These are phyloP conservation scores for Leptodermis oblonga DNA, from an alignment of 257 asterid genomes.

Conservation along the genomic window DNA sequence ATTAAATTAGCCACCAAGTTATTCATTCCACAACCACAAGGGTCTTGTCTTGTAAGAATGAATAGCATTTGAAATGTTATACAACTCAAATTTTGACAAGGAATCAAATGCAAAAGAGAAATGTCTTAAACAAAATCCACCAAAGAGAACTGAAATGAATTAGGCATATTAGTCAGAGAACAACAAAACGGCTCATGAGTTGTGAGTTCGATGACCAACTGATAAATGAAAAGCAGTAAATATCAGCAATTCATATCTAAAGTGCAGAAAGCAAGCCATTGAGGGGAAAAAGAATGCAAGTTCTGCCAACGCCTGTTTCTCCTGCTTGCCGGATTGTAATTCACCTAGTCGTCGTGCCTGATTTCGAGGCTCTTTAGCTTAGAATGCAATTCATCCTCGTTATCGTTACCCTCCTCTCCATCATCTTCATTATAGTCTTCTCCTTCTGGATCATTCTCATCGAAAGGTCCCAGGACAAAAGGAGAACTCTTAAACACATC, in stretches of 20 bases:
- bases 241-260: background rate
- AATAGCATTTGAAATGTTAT: background rate
- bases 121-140: background rate
- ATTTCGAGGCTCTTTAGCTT: slow-evolving; percentile 79
- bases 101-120: background rate
- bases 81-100: background rate
- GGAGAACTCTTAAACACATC: slow-evolving; percentile 63
- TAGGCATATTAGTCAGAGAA: too few relatives aligned
- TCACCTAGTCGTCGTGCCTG: slow-evolving; percentile 49
- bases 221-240: background rate
- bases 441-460: slow-evolving; percentile 95
- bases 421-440: slow-evolving; percentile 71
- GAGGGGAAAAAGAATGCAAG: too few relatives aligned
- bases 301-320: slow-evolving; percentile 23
- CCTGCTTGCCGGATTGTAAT: background rate
- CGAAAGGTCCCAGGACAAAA: slow-evolving; percentile 64
- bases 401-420: slow-evolving; percentile 41
- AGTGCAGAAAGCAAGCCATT: background rate
- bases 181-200: background rate
- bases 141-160: background rate
- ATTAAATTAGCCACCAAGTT: too few relatives aligned
- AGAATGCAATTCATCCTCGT: slow-evolving; percentile 60
- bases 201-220: background rate
- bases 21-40: background rate
- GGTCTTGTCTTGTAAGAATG: background rate